Conservation (phyloP, 768 basidiomycete genomes). For the Suillus cothurnatus region DNA sequence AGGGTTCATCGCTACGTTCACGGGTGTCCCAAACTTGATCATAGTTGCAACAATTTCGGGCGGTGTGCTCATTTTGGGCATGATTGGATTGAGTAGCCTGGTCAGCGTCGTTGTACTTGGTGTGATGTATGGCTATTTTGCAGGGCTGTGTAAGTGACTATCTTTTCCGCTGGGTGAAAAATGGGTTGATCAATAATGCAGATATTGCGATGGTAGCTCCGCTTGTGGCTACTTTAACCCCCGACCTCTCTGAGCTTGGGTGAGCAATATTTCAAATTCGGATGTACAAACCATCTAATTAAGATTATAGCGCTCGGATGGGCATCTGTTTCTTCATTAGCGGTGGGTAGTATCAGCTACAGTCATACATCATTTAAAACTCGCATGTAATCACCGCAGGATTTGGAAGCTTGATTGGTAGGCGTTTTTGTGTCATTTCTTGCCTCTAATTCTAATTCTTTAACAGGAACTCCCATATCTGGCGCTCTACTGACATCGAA, state of each 20-base stretch:
- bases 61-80: constrained; percentile 41
- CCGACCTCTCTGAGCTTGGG: constrained; percentile 22
- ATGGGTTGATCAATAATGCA: constrained; percentile 7
- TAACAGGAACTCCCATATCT: constrained; percentile 53
- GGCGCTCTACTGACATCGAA: constrained; percentile 54
- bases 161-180: neutral
- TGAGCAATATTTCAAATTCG: constrained; percentile 8
- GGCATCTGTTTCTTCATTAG: constrained; percentile 52
- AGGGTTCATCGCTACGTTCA: constrained; percentile 31
- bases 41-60: constrained; percentile 34
- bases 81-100: constrained; percentile 38
- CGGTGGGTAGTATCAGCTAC: constrained; percentile 31
- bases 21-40: constrained; percentile 46
- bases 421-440: constrained; percentile 3
- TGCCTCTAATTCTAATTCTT: constrained; percentile 21
- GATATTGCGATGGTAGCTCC: constrained; percentile 45
- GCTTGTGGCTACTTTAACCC: constrained; percentile 44
- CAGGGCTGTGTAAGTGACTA: constrained; percentile 34
- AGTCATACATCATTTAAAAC: constrained; percentile 6
- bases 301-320: constrained; percentile 35
- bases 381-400: constrained; percentile 15
- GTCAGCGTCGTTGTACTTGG: constrained; percentile 39
- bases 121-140: constrained; percentile 47
- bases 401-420: constrained; percentile 25
- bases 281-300: constrained; percentile 3